phyloP scores from a whole-genome alignment of 1,284 basidiomycete species.

The Marasmius fiardii region DNA sequence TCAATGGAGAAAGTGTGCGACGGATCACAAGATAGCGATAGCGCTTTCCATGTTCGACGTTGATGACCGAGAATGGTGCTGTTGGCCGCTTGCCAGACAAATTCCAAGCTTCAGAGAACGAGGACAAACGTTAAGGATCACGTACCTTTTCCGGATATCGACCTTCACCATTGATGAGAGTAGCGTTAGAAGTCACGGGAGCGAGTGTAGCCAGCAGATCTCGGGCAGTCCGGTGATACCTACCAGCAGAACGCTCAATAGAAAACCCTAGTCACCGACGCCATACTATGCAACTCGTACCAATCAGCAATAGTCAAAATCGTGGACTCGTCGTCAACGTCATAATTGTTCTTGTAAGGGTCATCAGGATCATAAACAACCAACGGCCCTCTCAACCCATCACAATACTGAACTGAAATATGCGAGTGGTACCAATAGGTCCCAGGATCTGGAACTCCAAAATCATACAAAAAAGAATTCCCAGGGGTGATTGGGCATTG shows the following conservation, averaged over 20 bases:
- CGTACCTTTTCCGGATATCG: not conserved
- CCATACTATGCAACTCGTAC: slow-evolving; percentile 9
- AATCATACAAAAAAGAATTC: slow-evolving; percentile 17
- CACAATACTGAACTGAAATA: slow-evolving; percentile 36
- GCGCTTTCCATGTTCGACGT: slow-evolving; percentile 20
- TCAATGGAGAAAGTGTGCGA: slow-evolving; percentile 29
- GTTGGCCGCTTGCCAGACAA: not conserved
- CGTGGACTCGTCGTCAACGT: slow-evolving; percentile 24
- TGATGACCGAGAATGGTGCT: slow-evolving; percentile 23
- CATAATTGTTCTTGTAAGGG: slow-evolving; percentile 28
- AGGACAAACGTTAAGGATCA: not conserved
- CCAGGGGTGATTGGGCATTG: slow-evolving; percentile 11
- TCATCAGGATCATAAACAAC: slow-evolving; percentile 31
- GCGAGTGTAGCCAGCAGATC: not conserved
- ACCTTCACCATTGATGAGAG: not conserved
- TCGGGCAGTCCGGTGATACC: not conserved
- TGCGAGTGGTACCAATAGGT: slow-evolving; percentile 30
- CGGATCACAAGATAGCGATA: slow-evolving; percentile 26
- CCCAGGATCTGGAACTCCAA: slow-evolving; percentile 18
- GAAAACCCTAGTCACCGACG: slow-evolving; percentile 20
- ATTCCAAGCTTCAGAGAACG: not conserved
- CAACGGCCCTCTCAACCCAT: slow-evolving; percentile 27
- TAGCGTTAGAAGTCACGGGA: not conserved
- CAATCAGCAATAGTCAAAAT: slow-evolving; percentile 15
- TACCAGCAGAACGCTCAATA: slow-evolving; percentile 12